These are phyloP conservation scores for Lasiodiplodia gonubiensis DNA, from an alignment of 2,329 filamentous ascomycete genomes.

Conservation along the genomic window DNA sequence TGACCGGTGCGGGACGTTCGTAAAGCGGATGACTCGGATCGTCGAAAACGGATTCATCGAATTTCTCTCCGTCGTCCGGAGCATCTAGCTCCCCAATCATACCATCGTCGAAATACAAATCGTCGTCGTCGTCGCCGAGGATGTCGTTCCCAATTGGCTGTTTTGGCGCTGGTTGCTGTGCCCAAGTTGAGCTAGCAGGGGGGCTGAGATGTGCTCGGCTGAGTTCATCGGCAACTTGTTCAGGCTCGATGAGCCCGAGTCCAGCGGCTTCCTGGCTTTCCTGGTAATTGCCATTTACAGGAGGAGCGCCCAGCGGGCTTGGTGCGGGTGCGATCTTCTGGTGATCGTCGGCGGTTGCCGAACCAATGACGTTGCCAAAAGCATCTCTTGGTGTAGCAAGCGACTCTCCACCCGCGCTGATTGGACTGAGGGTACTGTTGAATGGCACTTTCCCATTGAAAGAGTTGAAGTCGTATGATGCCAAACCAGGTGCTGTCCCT, in stretches of 20 bases:
- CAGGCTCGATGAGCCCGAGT: constrained; percentile 32
- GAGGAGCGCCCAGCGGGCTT: constrained; percentile 19
- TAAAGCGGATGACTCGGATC: constrained; percentile 50
- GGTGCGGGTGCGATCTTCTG: constrained; percentile 17
- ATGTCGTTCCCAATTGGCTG: constrained; percentile 9
- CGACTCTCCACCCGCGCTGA: constrained; percentile 33
- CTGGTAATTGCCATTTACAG: background rate
- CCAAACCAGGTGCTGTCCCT: constrained; percentile 38
- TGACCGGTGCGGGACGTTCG: constrained; percentile 53
- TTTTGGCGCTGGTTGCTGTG: constrained; percentile 25
- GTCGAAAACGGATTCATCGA: constrained; percentile 78
- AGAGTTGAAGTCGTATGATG: constrained; percentile 43
- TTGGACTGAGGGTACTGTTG: constrained; percentile 35
- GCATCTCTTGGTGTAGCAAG: constrained; percentile 17
- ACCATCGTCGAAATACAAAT: constrained; percentile 74
- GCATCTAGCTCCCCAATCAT: constrained; percentile 59
- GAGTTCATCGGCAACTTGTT: constrained; percentile 27
- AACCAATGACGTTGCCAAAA: constrained; percentile 12
- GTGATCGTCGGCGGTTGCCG: constrained; percentile 10
- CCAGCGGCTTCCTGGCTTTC: constrained; percentile 32
- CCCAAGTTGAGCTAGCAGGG: constrained; percentile 27
- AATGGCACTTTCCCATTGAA: constrained; percentile 28
- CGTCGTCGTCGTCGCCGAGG: constrained; percentile 53
- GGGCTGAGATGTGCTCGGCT: constrained; percentile 19
- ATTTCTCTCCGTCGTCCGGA: constrained; percentile 58